Conservation (phyloP, 345 rosid genomes). For the Eucalyptus grandis region DNA sequence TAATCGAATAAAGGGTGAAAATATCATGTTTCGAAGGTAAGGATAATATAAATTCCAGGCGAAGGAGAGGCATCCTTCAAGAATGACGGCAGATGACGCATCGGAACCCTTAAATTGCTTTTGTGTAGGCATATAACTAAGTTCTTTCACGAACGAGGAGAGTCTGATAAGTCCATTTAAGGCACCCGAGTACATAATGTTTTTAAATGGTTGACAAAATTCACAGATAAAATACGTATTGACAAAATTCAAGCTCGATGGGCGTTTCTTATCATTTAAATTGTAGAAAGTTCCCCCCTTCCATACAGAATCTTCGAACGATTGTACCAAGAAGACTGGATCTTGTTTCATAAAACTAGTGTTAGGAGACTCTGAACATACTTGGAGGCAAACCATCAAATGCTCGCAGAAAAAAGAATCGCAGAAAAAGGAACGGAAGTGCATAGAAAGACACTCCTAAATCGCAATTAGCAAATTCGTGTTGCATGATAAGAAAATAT, state of each 20-base stretch:
- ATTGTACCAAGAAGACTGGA: neutral
- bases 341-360: neutral
- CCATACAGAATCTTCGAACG: neutral
- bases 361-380: neutral
- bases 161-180: neutral
- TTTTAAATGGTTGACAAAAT: neutral
- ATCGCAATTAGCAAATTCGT: neutral
- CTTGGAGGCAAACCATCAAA: neutral
- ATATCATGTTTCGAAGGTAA: neutral
- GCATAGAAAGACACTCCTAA: neutral
- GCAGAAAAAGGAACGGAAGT: neutral
- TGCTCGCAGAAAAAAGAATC: neutral
- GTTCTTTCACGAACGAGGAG: neutral
- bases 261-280: neutral
- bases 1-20: neutral
- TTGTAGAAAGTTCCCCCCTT: neutral
- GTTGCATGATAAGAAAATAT: neutral
- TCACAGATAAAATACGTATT: neutral
- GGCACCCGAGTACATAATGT: neutral
- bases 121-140: neutral
- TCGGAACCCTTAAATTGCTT: neutral
- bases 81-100: neutral
- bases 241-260: neutral
- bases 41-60: neutral
- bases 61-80: neutral